Percentiles rank a stretch among this genome's conserved stretches.
phyloP scores from a whole-genome alignment of 305 asterid genomes.

The Fraxinus velutina region DNA sequence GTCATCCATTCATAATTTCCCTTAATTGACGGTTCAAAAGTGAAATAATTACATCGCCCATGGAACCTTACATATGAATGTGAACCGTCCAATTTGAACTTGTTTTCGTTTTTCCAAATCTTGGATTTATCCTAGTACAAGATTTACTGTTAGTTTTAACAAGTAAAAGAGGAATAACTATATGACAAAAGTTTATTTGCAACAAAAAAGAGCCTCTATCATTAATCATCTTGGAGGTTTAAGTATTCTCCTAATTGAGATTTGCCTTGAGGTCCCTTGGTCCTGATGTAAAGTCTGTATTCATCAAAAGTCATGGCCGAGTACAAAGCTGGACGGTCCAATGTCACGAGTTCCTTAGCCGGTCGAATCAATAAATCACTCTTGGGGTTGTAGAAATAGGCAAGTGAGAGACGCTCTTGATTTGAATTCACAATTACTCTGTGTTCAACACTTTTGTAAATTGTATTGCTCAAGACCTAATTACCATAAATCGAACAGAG shows the following conservation, averaged over 20 bases:
- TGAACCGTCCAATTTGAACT: neutral
- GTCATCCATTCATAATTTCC: neutral
- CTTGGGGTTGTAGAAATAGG: conserved; percentile 69
- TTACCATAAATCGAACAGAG: neutral
- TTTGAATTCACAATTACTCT: conserved; percentile 66
- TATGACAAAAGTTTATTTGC: neutral
- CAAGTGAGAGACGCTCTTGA: conserved; percentile 56
- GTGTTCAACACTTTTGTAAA: conserved; percentile 68
- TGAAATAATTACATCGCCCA: neutral
- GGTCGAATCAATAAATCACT: conserved; percentile 63
- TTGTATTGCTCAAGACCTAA: conserved; percentile 67
- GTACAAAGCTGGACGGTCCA: conserved; percentile 51
- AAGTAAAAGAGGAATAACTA: neutral
- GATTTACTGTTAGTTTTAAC: neutral
- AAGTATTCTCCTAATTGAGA: conserved; percentile 52
- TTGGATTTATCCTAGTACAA: neutral
- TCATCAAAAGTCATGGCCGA: conserved; percentile 60
- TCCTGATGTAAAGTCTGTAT: conserved; percentile 67
- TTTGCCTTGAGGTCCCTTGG: conserved; percentile 78
- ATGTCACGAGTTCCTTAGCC: conserved; percentile 45
- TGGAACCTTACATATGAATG: neutral
- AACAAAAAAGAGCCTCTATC: neutral
- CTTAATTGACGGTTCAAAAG: neutral
- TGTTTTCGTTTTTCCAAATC: neutral
- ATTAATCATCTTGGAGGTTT: conserved; percentile 13